phyloP scores from a whole-genome alignment of 306 rosid genomes.

The Vigna unguiculata region DNA sequence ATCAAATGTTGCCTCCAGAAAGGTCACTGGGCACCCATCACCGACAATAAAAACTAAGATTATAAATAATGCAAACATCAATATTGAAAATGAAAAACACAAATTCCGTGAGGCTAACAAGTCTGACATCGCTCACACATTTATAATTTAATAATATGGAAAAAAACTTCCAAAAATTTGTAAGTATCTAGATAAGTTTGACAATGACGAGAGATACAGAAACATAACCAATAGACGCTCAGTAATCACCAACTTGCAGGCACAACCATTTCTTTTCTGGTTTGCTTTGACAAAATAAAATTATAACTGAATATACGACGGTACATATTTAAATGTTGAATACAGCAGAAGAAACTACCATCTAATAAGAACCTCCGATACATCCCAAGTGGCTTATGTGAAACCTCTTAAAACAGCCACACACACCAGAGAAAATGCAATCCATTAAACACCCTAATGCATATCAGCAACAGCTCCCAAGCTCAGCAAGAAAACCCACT shows the following conservation, averaged over 20 bases:
- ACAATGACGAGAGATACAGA: not conserved
- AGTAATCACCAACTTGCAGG: not conserved
- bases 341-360: not conserved
- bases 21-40: not conserved
- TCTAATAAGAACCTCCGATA: not conserved
- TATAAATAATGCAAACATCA: constrained; percentile 13
- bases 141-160: not conserved
- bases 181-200: not conserved
- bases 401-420: constrained; percentile 18
- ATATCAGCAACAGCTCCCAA: not conserved
- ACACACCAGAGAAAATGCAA: constrained; percentile 5
- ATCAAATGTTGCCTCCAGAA: constrained; percentile 16
- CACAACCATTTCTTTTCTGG: not conserved
- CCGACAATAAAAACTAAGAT: not conserved
- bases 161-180: not conserved
- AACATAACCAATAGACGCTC: not conserved
- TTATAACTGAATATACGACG: not conserved
- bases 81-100: not conserved
- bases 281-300: not conserved
- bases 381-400: not conserved
- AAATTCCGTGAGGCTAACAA: not conserved
- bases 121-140: not conserved
- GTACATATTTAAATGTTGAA: not conserved
- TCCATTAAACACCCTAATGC: constrained; percentile 19
- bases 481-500: not conserved